These are phyloP conservation scores for Aspergillus fumigatiaffinis DNA, from an alignment of 2,329 filamentous ascomycete species.

Conservation along the genomic window DNA sequence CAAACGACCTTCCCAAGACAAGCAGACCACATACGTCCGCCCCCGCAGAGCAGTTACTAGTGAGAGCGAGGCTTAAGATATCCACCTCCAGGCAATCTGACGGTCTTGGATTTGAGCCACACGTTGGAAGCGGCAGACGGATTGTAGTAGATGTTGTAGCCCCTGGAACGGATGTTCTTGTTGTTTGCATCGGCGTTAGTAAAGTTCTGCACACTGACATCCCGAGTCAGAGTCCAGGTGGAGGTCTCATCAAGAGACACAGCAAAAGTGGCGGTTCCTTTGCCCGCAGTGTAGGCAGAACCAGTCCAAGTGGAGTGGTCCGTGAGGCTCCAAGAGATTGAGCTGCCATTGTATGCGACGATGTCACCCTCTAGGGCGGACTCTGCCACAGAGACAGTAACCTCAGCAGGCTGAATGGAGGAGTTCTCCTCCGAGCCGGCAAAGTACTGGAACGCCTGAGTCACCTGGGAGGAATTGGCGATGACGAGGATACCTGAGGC, in stretches of 20 bases:
- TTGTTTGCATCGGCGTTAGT: conserved; percentile 7
- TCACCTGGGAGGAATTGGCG: conserved; percentile 24
- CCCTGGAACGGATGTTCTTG: conserved; percentile 9
- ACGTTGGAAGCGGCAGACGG: conserved; percentile 2
- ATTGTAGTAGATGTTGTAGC: conserved; percentile 14
- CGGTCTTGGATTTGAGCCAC: conserved; percentile 4
- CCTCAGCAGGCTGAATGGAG: conserved; percentile 22
- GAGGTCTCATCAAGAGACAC: conserved; percentile 11
- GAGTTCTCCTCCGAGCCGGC: conserved; percentile 26
- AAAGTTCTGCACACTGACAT: conserved; percentile 12
- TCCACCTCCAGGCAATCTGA: too few relatives aligned
- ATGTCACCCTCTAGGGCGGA: conserved; percentile 26
- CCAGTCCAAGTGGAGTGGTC: conserved; percentile 14
- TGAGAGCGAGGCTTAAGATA: too few relatives aligned
- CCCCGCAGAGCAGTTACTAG: too few relatives aligned
- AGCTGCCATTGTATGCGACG: conserved; percentile 30
- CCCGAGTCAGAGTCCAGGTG: conserved; percentile 12
- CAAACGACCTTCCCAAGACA: too few relatives aligned
- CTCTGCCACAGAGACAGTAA: conserved; percentile 21
- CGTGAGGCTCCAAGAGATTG: conserved; percentile 10
- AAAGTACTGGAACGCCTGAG: conserved; percentile 33
- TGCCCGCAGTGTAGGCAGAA: conserved; percentile 10
- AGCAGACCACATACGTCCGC: too few relatives aligned
- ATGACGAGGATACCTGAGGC: conserved; percentile 20
- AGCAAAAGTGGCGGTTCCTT: conserved; percentile 6